phyloP scores from a whole-genome alignment of 2,329 filamentous ascomycete species.

The Epichloe coenophiala region DNA sequence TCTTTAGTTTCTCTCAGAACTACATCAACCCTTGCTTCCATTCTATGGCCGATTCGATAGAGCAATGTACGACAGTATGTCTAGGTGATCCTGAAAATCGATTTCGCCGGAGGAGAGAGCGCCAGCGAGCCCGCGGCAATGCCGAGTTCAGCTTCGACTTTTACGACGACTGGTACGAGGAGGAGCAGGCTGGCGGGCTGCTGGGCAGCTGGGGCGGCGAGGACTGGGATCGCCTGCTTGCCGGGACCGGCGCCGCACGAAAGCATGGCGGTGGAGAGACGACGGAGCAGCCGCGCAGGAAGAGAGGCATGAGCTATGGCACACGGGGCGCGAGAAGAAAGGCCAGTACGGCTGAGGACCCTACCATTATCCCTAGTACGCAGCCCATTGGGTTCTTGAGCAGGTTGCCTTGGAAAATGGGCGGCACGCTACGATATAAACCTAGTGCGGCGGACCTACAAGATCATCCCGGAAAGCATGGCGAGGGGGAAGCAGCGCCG shows the following conservation, averaged over 20 bases:
- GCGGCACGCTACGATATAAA: slow-evolving; percentile 71
- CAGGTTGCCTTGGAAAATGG: slow-evolving; percentile 71
- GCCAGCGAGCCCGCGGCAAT: slow-evolving; percentile 41
- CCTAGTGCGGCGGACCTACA: slow-evolving; percentile 83
- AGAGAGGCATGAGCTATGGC: slow-evolving; percentile 82
- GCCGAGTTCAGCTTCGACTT: slow-evolving; percentile 90
- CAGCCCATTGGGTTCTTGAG: slow-evolving; percentile 76
- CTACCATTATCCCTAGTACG: slow-evolving; percentile 80
- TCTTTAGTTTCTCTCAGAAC: slow-evolving; percentile 77
- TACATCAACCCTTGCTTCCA: slow-evolving; percentile 74
- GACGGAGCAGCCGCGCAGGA: slow-evolving; percentile 53
- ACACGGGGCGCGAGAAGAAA: slow-evolving; percentile 44
- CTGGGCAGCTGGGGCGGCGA: slow-evolving; percentile 65
- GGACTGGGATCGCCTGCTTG: slow-evolving; percentile 73
- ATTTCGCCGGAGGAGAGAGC: slow-evolving; percentile 52
- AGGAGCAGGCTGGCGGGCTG: slow-evolving; percentile 39
- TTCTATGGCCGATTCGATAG: slow-evolving; percentile 51
- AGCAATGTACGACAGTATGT: slow-evolving; percentile 60
- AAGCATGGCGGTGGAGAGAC: slow-evolving; percentile 19
- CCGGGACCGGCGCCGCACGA: slow-evolving; percentile 45
- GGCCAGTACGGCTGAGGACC: slow-evolving; percentile 47
- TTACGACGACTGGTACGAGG: slow-evolving; percentile 89
- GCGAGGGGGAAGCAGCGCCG: slow-evolving; percentile 51
- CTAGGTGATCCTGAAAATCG: slow-evolving; percentile 62
- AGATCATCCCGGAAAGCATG: slow-evolving; percentile 57